phyloP scores from a whole-genome alignment of 768 basidiomycete species.

The Pulveroboletus ravenelii region DNA sequence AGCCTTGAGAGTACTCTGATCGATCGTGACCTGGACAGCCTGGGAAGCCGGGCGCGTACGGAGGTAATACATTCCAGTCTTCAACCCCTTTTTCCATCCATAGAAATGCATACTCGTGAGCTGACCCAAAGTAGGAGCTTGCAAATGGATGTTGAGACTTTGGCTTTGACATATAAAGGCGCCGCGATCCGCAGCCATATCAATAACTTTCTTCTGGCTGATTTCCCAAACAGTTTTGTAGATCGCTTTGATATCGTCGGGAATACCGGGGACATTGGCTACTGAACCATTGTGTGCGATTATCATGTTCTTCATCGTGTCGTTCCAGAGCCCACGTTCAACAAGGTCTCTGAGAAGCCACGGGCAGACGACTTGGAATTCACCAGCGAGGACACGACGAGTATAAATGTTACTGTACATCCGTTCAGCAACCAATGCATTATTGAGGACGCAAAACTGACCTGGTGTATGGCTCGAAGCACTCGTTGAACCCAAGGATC shows the following conservation, averaged over 20 bases:
- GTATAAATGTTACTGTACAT: slow-evolving; percentile 91
- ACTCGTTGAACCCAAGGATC: slow-evolving; percentile 97
- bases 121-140: slow-evolving; percentile 85
- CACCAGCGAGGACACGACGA: slow-evolving; percentile 97
- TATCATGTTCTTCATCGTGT: slow-evolving; percentile 99
- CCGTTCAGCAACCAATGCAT: slow-evolving; percentile 5
- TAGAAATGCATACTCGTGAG: slow-evolving; percentile 97
- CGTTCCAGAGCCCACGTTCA: slow-evolving; percentile 92
- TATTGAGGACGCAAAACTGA: slow-evolving; percentile 27
- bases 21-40: slow-evolving; percentile 97
- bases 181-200: slow-evolving; percentile 97
- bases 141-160: slow-evolving; percentile 89
- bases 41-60: slow-evolving; percentile 91
- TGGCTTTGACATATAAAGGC: slow-evolving; percentile 98
- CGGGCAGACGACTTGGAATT: slow-evolving; percentile 99
- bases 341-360: slow-evolving; percentile 99
- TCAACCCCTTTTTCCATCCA: slow-evolving; percentile 99
- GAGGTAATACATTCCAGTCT: slow-evolving; percentile 98
- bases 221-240: slow-evolving; percentile 99
- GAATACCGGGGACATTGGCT: slow-evolving; percentile 85
- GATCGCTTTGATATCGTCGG: slow-evolving; percentile 89
- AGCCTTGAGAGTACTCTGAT: slow-evolving; percentile 69
- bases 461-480: slow-evolving; percentile 98
- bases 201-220: slow-evolving; percentile 95
- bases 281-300: slow-evolving; percentile 92